Conservation (phyloP, 768 basidiomycete species). For the Trametes sanguinea region DNA sequence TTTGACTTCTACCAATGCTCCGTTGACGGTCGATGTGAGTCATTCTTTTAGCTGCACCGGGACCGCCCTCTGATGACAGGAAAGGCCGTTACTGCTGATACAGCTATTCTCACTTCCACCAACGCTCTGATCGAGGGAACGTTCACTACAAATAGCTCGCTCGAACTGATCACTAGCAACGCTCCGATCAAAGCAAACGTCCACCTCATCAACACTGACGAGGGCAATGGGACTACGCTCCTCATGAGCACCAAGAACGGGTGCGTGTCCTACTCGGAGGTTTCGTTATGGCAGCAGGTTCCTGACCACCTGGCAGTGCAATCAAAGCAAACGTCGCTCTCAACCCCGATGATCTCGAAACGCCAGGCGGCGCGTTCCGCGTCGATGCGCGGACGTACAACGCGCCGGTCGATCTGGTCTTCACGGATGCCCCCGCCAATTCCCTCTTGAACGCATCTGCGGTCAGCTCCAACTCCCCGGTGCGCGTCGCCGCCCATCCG, state of each 20-base stretch:
- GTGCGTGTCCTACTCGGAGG: conserved; percentile 32
- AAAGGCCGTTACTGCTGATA: not conserved
- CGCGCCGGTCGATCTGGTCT: conserved; percentile 31
- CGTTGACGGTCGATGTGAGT: conserved; percentile 9
- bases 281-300: not conserved
- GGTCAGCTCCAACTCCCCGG: conserved; percentile 38
- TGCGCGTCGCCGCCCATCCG: conserved; percentile 34
- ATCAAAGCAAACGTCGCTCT: conserved; percentile 26
- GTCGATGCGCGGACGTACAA: conserved; percentile 39
- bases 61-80: not conserved
- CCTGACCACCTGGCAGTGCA: conserved; percentile 29
- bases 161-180: conserved; percentile 40
- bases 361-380: conserved; percentile 35
- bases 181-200: conserved; percentile 34
- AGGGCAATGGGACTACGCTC: conserved; percentile 33
- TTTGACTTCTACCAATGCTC: not conserved
- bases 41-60: no score
- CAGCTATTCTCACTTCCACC: conserved; percentile 2
- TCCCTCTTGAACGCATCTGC: conserved; percentile 35
- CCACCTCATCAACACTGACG: conserved; percentile 28
- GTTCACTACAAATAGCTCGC: conserved; percentile 34
- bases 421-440: conserved; percentile 38
- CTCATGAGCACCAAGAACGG: conserved; percentile 43
- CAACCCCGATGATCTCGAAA: conserved; percentile 9
- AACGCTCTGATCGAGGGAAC: conserved; percentile 41